Evolutionary conservation across 192 early-diverging fungal genomes (phyloP), one percentile per base, ranked within the genome.

Genomic region (Chytriomyces confervae): DNA sequence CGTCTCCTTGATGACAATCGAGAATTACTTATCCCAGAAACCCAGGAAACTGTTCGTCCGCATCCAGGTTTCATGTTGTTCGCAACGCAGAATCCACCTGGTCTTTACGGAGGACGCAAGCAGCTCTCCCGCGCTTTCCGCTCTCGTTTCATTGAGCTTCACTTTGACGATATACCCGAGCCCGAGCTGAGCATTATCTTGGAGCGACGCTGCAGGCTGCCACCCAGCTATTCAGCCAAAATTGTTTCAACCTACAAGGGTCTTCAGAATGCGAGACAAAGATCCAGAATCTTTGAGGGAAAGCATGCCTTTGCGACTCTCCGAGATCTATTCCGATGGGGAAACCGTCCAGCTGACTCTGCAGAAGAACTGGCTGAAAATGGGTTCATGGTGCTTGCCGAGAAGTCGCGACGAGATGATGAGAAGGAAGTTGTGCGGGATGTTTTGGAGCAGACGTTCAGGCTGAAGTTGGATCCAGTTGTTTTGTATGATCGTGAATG

Each of bases 1-100:
- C 91, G 98, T 20, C 84, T 99, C 62, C 81, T 99, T 43, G 98
- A 99, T 81, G 98, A 99, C 73, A 99, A 99, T 83, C 87, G 98
- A 53, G 98, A 99, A 84, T 86, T 99, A 50, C 86, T 95, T 4
- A 94, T 99, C 57, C 94, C 96, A 7, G 98, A 99, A 84, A 99
- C 96, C 6, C 94, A 96, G 70, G 94, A 97, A 84, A 80, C 93
- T 44, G 92, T 99, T 49, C 91, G 92, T 18, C 98, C 98, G 47
- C 97, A 99, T 72, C 92, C 93, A 53, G 88, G 95, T 75, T 99
- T 99, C 82, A 95, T 95, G 93, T 89, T 99, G 11, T 99, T 99
- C 87, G 98, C 98, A 29, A 99, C 98, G 23, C 98, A 99, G 82
- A 99, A 99, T 81, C 98, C 98, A 5, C 92, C 98, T n/a, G 97